phyloP scores from a whole-genome alignment of 2,329 filamentous ascomycete species.

The Ophiostoma sp. region DNA sequence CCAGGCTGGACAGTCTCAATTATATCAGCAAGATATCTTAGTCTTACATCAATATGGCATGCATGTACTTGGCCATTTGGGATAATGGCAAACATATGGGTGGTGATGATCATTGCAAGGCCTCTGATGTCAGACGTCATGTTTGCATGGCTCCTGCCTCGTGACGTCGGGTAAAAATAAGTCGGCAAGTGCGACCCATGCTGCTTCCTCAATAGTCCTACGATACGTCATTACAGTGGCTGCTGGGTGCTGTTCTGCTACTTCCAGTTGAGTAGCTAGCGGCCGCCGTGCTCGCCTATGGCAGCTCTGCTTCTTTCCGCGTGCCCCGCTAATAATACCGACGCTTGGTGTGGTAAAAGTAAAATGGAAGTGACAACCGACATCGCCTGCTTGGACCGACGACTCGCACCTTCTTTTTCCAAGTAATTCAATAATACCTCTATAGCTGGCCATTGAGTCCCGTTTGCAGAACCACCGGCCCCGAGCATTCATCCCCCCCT shows the following conservation, averaged over 20 bases:
- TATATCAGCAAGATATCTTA: no score
- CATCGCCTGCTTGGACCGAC: slow-evolving; percentile 17
- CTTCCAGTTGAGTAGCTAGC: neutral
- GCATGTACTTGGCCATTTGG: no score
- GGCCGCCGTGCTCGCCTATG: slow-evolving; percentile 16
- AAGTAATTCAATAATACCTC: neutral
- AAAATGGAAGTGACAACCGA: slow-evolving; percentile 20
- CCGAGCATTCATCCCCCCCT: neutral
- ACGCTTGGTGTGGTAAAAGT: neutral
- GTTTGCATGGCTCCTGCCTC: neutral
- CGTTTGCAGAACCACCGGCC: neutral
- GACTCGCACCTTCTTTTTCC: neutral
- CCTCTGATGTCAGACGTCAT: slow-evolving; percentile 1
- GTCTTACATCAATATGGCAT: no score
- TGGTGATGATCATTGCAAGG: neutral
- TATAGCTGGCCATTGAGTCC: neutral
- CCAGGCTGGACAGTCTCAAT: neutral
- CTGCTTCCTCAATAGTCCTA: neutral
- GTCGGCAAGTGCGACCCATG: slow-evolving; percentile 6
- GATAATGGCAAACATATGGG: no score
- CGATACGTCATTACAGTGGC: slow-evolving; percentile 15
- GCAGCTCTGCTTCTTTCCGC: slow-evolving; percentile 13
- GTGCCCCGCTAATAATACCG: slow-evolving; percentile 20
- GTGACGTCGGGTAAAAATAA: slow-evolving; percentile 8
- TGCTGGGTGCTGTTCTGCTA: slow-evolving; percentile 1